phyloP scores from a whole-genome alignment of 2,329 filamentous ascomycete genomes.

The Plectosphaerella cucumerina region DNA sequence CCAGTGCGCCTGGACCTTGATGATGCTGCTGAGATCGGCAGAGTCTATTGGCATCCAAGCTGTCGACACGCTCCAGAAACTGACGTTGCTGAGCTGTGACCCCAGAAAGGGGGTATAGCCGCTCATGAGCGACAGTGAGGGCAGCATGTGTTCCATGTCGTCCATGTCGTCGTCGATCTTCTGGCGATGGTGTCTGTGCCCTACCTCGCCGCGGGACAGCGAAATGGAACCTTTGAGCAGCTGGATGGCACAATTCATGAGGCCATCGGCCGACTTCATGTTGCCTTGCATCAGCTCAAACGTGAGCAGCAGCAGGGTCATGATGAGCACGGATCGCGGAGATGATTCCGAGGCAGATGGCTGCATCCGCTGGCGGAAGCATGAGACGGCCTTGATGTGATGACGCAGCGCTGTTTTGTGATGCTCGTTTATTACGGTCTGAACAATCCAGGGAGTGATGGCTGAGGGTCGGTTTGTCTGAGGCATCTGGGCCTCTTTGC shows the following conservation, averaged over 20 bases:
- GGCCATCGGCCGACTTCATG: constrained; percentile 6
- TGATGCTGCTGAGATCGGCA: no score
- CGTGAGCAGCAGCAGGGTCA: constrained; percentile 13
- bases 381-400: constrained; percentile 9
- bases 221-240: constrained; percentile 7
- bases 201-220: neutral
- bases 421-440: constrained; percentile 3
- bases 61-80: no score
- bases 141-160: constrained; percentile 9
- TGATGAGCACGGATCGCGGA: constrained; percentile 11
- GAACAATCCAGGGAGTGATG: neutral
- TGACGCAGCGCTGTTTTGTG: constrained; percentile 10
- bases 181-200: neutral
- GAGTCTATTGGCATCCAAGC: no score
- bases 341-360: neutral
- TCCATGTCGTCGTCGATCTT: constrained; percentile 10
- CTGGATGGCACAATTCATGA: constrained; percentile 7
- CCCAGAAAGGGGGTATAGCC: constrained; percentile 11
- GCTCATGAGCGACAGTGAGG: constrained; percentile 9
- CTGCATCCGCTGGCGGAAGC: constrained; percentile 10
- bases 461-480: neutral
- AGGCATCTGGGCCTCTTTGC: no score
- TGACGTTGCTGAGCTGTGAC: no score
- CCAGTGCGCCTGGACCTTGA: no score
- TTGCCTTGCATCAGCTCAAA: constrained; percentile 16